Base-by-base conservation (phyloP, 305 asterid species). In the Fraxinus paxiana region DNA sequence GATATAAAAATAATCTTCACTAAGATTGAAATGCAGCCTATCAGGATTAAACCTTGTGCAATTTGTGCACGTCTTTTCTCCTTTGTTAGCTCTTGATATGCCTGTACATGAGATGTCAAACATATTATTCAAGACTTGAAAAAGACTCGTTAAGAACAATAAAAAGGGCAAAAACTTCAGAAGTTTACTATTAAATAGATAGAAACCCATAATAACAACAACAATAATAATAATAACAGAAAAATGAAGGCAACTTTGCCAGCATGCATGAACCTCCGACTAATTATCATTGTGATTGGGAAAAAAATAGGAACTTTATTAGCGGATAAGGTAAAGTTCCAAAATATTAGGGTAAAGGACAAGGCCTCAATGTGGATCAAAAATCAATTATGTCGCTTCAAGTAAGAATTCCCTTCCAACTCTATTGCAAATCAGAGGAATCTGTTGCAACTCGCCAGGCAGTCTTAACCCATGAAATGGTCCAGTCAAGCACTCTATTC, bases 31-130 rank as follows among this genome's bases (percentile, higher is more conserved):
- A 65, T 33, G 33, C 37, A 34, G 80, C 73, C 38, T 35, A 61
- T 15, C 31, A 79, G 78, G 75, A 46, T 51, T 37, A 70, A 83
- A 94, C 98, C 97, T 91, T 93, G 98, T 26, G 96, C 89, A 83
- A 94, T 93, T 83, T 92, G 96, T 48, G 97, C 90, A 54, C 98
- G 97, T 63, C 95, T 88, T 81, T 92, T 93, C 89, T 94, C 98
- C 86, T 94, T 94, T 9, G 98, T 78, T 15, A 97, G 92, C 82
- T 94, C 98, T 86, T 87, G 95, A 86, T 94, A 94, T 43, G 92
- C 98, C 98, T 94, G 88, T n/a, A 70, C 75, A 76, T 51, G 38
- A 67, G 72, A 82, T 37, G 72, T 54, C 78, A 70, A 73, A 56
- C 38, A 24, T 72, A 81, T 76, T 65, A 82, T 48, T 54, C 41